Percentiles rank a stretch among this genome's conserved stretches.
These are phyloP conservation scores for Trametes punicea DNA, from an alignment of 768 basidiomycete species.

Conservation along the genomic window DNA sequence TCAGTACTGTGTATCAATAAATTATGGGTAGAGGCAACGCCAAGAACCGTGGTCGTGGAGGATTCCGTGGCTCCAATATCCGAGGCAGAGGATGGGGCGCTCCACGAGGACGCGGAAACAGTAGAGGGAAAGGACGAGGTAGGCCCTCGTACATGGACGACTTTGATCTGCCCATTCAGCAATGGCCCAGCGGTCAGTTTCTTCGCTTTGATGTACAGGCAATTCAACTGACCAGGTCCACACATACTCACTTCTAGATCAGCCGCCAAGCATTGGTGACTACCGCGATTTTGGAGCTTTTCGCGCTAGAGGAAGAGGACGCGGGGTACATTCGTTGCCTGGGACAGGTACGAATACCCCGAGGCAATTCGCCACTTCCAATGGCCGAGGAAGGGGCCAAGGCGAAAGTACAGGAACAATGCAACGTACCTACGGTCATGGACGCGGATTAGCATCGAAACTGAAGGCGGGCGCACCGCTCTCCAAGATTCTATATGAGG, in stretches of 20 bases:
- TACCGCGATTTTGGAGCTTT: slow-evolving; percentile 18
- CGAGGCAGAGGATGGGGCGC: slow-evolving; percentile 23
- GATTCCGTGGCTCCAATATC: slow-evolving; percentile 14
- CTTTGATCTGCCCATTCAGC: slow-evolving; percentile 30
- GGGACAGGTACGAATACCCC: slow-evolving; percentile 7
- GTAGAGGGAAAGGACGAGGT: slow-evolving; percentile 26
- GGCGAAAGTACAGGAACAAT: background rate
- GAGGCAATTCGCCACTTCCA: background rate
- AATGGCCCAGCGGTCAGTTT: slow-evolving; percentile 29
- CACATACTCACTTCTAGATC: too few relatives aligned
- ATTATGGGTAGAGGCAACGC: slow-evolving; percentile 23
- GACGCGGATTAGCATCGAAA: slow-evolving; percentile 26
- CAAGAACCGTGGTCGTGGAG: slow-evolving; percentile 17
- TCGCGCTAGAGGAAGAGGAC: slow-evolving; percentile 28
- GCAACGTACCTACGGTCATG: slow-evolving; percentile 9
- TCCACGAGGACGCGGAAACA: slow-evolving; percentile 24
- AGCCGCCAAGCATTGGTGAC: slow-evolving; percentile 8
- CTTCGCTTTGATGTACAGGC: background rate
- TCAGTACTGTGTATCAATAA: slow-evolving; percentile 22
- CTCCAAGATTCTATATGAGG: slow-evolving; percentile 52
- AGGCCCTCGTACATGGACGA: slow-evolving; percentile 21
- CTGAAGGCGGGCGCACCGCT: slow-evolving; percentile 44
- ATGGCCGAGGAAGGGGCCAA: slow-evolving; percentile 17
- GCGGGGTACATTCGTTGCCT: slow-evolving; percentile 5
- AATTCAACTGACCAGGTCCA: background rate